These are phyloP conservation scores for Parietaria judaica DNA, from an alignment of 306 rosid species.

Conservation along the genomic window DNA sequence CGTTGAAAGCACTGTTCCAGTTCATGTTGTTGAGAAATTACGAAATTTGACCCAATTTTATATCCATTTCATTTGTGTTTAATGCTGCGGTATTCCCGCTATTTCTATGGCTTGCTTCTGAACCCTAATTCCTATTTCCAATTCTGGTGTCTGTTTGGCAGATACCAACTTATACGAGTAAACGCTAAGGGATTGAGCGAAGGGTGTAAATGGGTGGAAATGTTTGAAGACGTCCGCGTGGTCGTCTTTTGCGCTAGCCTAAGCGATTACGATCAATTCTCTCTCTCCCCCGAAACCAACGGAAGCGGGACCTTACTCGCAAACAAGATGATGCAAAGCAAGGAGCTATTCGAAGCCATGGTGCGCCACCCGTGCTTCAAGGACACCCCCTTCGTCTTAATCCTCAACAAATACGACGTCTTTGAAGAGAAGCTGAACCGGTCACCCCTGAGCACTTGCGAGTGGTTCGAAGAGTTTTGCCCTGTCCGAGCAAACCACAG, in stretches of 20 bases:
- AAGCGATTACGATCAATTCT: slow-evolving; percentile 76
- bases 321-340: slow-evolving; percentile 93
- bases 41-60: too few species aligned
- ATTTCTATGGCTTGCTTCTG: too few species aligned
- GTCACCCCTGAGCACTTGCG: slow-evolving; percentile 50
- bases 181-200: slow-evolving; percentile 92
- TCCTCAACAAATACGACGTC: slow-evolving; percentile 83
- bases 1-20: too few species aligned
- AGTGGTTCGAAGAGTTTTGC: slow-evolving; percentile 78
- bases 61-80: too few species aligned
- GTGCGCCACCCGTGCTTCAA: slow-evolving; percentile 83
- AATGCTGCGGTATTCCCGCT: too few species aligned
- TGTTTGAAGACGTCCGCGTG: slow-evolving; percentile 93
- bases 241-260: slow-evolving; percentile 74
- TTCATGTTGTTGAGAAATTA: too few species aligned
- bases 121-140: too few species aligned
- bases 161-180: slow-evolving; percentile 94
- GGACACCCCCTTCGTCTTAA: slow-evolving; percentile 71
- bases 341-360: slow-evolving; percentile 84
- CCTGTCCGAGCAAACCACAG: slow-evolving; percentile 53
- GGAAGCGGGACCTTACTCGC: slow-evolving; percentile 73
- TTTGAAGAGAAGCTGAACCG: slow-evolving; percentile 69
- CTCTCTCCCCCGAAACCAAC: slow-evolving; percentile 44
- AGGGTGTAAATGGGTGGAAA: slow-evolving; percentile 97
- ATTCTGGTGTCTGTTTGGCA: slow-evolving; percentile 23